Conservation (phyloP, 2,329 filamentous ascomycete species). For the Rasamsonia emersonii region DNA sequence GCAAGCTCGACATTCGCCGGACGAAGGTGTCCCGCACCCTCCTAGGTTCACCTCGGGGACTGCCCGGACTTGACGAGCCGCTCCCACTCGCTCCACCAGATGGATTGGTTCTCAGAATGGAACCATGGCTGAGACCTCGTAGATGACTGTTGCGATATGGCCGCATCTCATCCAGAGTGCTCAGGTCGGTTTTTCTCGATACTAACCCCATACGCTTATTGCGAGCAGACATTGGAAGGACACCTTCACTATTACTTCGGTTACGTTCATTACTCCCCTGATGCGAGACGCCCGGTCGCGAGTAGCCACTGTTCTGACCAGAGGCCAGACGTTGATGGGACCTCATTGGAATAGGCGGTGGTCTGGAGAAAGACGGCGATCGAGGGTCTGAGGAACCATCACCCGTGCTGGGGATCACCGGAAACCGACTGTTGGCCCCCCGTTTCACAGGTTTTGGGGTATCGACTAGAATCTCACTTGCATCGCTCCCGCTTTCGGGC, state of each 20-base stretch:
- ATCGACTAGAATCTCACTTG: conserved; percentile 62
- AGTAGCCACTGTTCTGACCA: conserved; percentile 41
- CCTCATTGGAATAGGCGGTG: conserved; percentile 69
- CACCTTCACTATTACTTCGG: conserved; percentile 55
- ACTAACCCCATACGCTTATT: conserved; percentile 55
- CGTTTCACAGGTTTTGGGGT: conserved; percentile 63
- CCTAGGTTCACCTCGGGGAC: conserved; percentile 34
- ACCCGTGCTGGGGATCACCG: conserved; percentile 42
- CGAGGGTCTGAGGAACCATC: conserved; percentile 61
- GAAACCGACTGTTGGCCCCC: conserved; percentile 48
- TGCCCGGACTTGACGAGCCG: conserved; percentile 21
- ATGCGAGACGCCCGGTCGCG: conserved; percentile 64
- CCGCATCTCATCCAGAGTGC: conserved; percentile 44
- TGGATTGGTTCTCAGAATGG: conserved; percentile 36
- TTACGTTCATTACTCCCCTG: conserved; percentile 55
- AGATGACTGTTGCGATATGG: conserved; percentile 47
- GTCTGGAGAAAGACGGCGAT: conserved; percentile 57
- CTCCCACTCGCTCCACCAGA: conserved; percentile 13
- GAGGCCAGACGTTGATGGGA: conserved; percentile 64
- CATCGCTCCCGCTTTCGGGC: conserved; percentile 39
- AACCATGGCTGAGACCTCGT: conserved; percentile 50
- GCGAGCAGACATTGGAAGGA: conserved; percentile 40
- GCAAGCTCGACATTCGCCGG: conserved; percentile 48
- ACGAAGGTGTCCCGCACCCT: conserved; percentile 36
- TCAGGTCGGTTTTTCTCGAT: conserved; percentile 45